Conservation (phyloP, 2,329 filamentous ascomycete species). For the Apiospora koreana region DNA sequence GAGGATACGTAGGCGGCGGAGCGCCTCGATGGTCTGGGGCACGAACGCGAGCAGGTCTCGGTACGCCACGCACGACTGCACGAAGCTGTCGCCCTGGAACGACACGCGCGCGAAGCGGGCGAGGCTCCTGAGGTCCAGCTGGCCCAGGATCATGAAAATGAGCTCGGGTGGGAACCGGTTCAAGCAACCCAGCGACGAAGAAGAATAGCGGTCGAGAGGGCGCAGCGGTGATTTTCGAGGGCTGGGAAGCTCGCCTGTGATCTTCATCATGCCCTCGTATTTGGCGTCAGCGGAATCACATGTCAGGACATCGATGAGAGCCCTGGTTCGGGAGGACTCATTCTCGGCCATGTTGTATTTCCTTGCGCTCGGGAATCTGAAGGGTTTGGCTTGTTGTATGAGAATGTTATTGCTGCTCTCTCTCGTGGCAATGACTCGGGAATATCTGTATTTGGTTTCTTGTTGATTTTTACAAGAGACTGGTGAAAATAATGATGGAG, state of each 20-base stretch:
- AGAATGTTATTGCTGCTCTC: no score
- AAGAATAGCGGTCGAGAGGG: not conserved
- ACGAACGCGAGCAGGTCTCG: not conserved
- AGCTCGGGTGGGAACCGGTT: not conserved
- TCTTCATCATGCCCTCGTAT: not conserved
- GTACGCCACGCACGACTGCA: not conserved
- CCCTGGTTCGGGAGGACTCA: no score
- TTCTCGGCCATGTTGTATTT: no score
- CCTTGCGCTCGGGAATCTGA: no score
- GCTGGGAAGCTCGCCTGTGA: not conserved
- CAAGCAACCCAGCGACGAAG: not conserved
- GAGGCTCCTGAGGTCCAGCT: not conserved
- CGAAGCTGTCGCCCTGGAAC: not conserved
- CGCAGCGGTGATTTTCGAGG: not conserved
- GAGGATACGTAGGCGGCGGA: not conserved
- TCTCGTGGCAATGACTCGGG: no score
- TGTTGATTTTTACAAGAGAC: no score
- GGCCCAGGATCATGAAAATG: not conserved
- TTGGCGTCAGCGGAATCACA: not conserved
- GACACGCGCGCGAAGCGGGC: not conserved
- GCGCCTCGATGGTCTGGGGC: not conserved
- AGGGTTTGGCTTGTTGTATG: no score
- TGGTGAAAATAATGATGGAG: no score
- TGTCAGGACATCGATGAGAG: no score
- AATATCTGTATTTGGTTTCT: no score